Conservation (phyloP, 176 grass and related monocot genomes). For the Carex myosuroides region DNA sequence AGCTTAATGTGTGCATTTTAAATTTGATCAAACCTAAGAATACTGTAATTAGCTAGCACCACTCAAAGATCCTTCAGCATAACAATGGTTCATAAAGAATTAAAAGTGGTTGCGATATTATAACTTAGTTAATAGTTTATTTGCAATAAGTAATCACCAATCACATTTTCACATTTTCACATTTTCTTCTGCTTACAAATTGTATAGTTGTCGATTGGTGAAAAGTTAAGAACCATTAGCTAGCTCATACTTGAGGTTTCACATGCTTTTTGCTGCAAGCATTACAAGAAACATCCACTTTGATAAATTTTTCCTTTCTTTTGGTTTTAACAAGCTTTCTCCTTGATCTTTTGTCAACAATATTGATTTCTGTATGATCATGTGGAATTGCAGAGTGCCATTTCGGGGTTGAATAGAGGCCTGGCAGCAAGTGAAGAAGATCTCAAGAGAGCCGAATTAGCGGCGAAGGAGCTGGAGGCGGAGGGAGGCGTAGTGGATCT, state of each 20-base stretch:
- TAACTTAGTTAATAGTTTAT: neutral
- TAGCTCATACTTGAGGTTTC: neutral
- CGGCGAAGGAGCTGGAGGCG: constrained; percentile 57
- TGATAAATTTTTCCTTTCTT: neutral
- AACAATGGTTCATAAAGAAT: neutral
- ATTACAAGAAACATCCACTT: neutral
- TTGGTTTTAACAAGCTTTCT: neutral
- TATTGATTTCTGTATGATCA: neutral
- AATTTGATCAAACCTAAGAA: neutral
- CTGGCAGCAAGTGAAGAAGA: constrained; percentile 76
- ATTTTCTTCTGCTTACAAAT: neutral
- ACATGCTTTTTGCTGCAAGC: neutral
- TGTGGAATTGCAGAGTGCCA: constrained; percentile 45
- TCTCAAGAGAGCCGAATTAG: constrained; percentile 55
- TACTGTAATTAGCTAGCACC: neutral
- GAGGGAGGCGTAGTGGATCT: constrained; percentile 45
- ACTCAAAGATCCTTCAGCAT: neutral
- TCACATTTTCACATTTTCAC: neutral
- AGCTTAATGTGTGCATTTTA: neutral
- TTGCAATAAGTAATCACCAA: neutral
- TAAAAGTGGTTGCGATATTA: neutral
- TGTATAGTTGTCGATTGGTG: neutral
- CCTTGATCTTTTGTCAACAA: neutral
- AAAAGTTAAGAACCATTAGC: neutral
- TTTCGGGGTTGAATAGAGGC: constrained; percentile 82